These are phyloP conservation scores for Trematosphaeria pertusa DNA, from an alignment of 2,329 filamentous ascomycete species.

Conservation along the genomic window DNA sequence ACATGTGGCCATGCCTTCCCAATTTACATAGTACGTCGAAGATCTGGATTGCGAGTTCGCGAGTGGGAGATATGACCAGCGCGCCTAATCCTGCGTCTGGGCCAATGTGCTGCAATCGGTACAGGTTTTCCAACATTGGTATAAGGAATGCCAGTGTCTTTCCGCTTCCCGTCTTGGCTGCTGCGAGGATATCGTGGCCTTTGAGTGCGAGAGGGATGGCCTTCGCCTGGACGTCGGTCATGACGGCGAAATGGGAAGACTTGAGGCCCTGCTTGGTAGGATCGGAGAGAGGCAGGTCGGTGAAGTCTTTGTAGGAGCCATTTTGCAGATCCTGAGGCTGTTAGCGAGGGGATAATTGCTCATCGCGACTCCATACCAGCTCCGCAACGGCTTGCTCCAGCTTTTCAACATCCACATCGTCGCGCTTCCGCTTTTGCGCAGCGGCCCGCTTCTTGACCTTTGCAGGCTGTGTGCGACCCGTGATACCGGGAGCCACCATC, in stretches of 20 bases:
- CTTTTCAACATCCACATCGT: constrained; percentile 57
- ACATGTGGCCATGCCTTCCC: constrained; percentile 80
- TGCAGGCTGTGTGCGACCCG: constrained; percentile 55
- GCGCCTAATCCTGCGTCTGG: constrained; percentile 86
- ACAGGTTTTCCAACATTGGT: constrained; percentile 90
- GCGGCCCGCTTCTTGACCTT: constrained; percentile 64
- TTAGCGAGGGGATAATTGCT: no score
- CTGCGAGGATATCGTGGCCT: constrained; percentile 86
- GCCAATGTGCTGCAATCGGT: constrained; percentile 87
- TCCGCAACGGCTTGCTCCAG: constrained; percentile 53
- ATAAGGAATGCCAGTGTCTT: constrained; percentile 94
- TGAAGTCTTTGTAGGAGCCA: constrained; percentile 70
- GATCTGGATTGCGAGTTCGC: constrained; percentile 95
- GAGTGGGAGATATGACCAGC: constrained; percentile 90
- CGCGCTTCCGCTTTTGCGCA: constrained; percentile 62
- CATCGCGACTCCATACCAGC: constrained; percentile 50
- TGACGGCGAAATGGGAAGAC: constrained; percentile 83
- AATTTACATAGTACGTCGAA: constrained; percentile 93
- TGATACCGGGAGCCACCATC: constrained; percentile 44
- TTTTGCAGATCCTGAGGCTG: constrained; percentile 64
- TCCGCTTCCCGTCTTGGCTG: constrained; percentile 93
- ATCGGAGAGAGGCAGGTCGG: constrained; percentile 83
- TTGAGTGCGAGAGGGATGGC: constrained; percentile 89
- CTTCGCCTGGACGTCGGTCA: constrained; percentile 90
- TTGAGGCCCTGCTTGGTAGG: constrained; percentile 81